These are phyloP conservation scores for Suillus alpinus DNA, from an alignment of 768 basidiomycete species.

Conservation along the genomic window DNA sequence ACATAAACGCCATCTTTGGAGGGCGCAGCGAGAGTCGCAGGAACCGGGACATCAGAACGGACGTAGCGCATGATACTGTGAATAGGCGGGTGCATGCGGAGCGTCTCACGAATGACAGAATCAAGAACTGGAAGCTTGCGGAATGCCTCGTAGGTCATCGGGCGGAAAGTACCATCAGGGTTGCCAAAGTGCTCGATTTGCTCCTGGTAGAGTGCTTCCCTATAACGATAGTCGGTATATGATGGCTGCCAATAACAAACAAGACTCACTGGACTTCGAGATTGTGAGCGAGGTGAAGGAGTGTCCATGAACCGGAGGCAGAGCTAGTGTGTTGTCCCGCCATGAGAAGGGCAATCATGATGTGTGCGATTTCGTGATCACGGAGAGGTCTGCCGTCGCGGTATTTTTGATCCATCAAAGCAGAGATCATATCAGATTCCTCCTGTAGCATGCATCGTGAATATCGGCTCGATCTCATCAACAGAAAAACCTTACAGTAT, in stretches of 20 bases:
- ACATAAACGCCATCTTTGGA: constrained; percentile 73
- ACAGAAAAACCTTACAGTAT: constrained; percentile 29
- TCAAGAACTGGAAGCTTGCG: constrained; percentile 82
- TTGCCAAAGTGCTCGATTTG: constrained; percentile 80
- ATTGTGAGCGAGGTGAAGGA: constrained; percentile 82
- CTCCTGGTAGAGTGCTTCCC: constrained; percentile 84
- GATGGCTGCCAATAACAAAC: neutral
- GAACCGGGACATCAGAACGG: constrained; percentile 79
- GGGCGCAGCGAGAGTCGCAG: constrained; percentile 75
- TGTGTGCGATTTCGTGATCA: constrained; percentile 94
- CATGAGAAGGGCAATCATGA: constrained; percentile 99
- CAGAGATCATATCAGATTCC: constrained; percentile 90
- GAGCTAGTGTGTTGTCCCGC: constrained; percentile 99
- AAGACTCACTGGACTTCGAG: constrained; percentile 67
- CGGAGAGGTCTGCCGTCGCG: constrained; percentile 71
- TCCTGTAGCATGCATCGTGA: constrained; percentile 38
- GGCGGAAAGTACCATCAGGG: constrained; percentile 75
- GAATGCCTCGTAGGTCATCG: constrained; percentile 84
- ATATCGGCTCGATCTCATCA: neutral
- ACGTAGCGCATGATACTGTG: constrained; percentile 96
- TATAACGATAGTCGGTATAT: constrained; percentile 25
- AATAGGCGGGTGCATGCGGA: constrained; percentile 91
- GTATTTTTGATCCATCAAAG: constrained; percentile 82
- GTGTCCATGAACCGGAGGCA: constrained; percentile 84
- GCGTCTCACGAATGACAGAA: constrained; percentile 88